These are phyloP conservation scores for Viridothelium virens DNA, from an alignment of 495 filamentous ascomycete species.

Conservation along the genomic window DNA sequence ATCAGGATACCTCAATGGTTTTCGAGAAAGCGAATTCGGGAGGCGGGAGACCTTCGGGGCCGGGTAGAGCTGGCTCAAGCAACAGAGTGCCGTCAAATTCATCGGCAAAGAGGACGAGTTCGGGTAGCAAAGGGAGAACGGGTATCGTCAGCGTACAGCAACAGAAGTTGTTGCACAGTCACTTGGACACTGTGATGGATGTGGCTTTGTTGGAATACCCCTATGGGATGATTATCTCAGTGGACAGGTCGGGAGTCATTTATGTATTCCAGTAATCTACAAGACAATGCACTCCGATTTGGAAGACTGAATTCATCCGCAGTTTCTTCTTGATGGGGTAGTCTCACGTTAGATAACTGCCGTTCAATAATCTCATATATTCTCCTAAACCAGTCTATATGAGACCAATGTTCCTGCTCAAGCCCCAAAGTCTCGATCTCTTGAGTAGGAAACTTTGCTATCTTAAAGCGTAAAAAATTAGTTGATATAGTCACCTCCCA, in stretches of 20 bases:
- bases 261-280: conserved; percentile 69
- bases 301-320: neutral
- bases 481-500: too few species aligned
- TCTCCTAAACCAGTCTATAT: too few species aligned
- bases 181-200: conserved; percentile 83
- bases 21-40: conserved; percentile 46
- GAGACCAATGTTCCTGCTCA: too few species aligned
- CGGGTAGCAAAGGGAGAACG: conserved; percentile 5
- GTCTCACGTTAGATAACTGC: too few species aligned
- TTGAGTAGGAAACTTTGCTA: too few species aligned
- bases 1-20: conserved; percentile 58
- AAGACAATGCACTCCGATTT: neutral
- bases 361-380: too few species aligned
- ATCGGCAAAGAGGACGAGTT: conserved; percentile 17
- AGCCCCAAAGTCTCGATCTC: too few species aligned
- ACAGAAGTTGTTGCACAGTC: conserved; percentile 68
- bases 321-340: neutral
- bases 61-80: conserved; percentile 30
- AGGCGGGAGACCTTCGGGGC: conserved; percentile 1
- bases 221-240: conserved; percentile 86
- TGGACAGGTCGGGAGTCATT: conserved; percentile 83
- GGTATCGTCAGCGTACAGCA: conserved; percentile 67
- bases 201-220: conserved; percentile 80
- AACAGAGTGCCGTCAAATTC: conserved; percentile 33
- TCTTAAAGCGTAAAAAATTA: too few species aligned